phyloP scores from a whole-genome alignment of 2,329 filamentous ascomycete species.

The Colletotrichum tofieldiae region DNA sequence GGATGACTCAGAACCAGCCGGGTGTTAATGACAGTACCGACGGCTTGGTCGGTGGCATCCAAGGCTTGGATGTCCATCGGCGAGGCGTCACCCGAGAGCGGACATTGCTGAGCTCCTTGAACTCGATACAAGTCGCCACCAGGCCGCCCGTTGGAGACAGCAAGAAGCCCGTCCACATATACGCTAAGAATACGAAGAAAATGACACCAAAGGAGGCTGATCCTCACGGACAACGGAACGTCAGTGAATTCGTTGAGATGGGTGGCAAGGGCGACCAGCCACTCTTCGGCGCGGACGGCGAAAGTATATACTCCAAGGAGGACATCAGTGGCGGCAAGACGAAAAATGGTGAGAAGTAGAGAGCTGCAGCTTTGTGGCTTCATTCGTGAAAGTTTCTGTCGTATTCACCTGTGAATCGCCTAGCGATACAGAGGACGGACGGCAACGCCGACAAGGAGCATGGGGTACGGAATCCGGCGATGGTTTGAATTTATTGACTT shows the following conservation, averaged over 20 bases:
- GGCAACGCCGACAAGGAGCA: conserved; percentile 13
- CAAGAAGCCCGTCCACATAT: conserved; percentile 78
- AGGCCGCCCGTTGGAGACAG: conserved; percentile 62
- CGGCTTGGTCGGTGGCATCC: conserved; percentile 89
- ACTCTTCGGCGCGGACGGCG: conserved; percentile 77
- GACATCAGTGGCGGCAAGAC: conserved; percentile 53
- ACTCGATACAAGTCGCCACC: conserved; percentile 74
- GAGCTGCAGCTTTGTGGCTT: conserved; percentile 3
- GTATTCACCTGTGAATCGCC: background rate
- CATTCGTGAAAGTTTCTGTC: background rate
- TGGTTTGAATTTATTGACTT: conserved; percentile 5
- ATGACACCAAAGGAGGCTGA: conserved; percentile 69
- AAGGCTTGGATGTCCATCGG: conserved; percentile 85
- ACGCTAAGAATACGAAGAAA: conserved; percentile 75
- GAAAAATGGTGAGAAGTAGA: conserved; percentile 47
- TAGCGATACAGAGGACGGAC: background rate
- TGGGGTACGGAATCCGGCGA: background rate
- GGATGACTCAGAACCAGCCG: conserved; percentile 77
- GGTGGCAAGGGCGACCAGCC: conserved; percentile 89
- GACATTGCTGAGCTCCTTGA: conserved; percentile 86
- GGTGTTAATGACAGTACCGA: conserved; percentile 89
- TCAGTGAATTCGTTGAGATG: conserved; percentile 85
- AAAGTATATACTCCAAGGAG: conserved; percentile 64
- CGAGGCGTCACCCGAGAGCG: conserved; percentile 86
- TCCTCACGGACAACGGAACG: conserved; percentile 76